Evolutionary conservation across 306 rosid species (phyloP).

Genomic region (Argentina anserina): DNA sequence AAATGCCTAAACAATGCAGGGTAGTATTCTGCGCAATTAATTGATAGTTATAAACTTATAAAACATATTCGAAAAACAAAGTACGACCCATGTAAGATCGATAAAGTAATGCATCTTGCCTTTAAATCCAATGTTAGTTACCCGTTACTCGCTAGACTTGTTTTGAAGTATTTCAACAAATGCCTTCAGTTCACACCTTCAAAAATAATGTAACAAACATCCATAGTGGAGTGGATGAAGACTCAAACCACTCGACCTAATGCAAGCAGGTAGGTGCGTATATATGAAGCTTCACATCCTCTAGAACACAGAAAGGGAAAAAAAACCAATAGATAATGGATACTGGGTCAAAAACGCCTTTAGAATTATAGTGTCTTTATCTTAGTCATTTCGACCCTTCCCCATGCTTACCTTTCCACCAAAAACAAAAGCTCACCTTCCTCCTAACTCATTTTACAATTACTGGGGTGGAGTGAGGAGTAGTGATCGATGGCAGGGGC

Average conservation of each 20-base stretch:
- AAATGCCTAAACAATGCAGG: background rate
- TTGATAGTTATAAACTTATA: too few species aligned
- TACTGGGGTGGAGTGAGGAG: background rate
- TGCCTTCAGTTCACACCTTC: background rate
- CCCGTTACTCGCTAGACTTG: background rate
- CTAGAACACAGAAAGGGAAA: conserved; percentile 8
- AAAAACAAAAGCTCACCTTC: conserved; percentile 1
- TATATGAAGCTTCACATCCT: background rate
- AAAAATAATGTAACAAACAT: background rate
- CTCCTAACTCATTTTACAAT: background rate
- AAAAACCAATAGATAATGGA: conserved; percentile 3
- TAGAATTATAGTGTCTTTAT: conserved; percentile 26
- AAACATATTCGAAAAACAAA: too few species aligned
- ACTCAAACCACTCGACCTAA: too few species aligned
- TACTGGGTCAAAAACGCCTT: conserved; percentile 33
- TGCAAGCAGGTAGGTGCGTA: background rate
- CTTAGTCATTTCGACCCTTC: conserved; percentile 19
- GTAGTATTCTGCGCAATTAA: background rate
- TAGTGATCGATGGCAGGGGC: too few species aligned
- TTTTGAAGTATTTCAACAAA: background rate
- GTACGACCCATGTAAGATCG: background rate
- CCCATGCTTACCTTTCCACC: conserved; percentile 29
- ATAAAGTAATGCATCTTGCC: background rate
- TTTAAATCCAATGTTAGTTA: too few species aligned
- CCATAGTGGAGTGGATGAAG: conserved; percentile 9